Evolutionary conservation across 2,329 filamentous ascomycete genomes (phyloP).

Genomic region (Neopestalotiopsis sp.): DNA sequence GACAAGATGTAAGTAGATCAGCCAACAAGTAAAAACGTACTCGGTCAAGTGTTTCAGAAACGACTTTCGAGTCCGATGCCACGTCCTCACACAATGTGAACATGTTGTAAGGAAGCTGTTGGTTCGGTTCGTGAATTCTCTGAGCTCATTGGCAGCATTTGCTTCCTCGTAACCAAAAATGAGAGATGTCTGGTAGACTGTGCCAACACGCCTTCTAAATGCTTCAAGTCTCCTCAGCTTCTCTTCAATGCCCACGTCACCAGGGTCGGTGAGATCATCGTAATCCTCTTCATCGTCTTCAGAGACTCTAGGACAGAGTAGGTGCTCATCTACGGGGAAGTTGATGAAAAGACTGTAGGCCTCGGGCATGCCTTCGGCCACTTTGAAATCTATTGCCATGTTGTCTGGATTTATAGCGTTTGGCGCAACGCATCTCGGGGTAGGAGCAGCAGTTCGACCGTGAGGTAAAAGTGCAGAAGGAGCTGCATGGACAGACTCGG

Average conservation of each 20-base stretch:
- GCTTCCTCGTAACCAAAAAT: conserved; percentile 71
- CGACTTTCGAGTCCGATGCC: conserved; percentile 71
- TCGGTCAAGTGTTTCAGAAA: conserved; percentile 68
- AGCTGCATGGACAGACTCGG: neutral
- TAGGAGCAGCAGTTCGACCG: neutral
- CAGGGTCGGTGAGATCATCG: conserved; percentile 55
- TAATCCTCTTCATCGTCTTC: conserved; percentile 71
- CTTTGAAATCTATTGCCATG: conserved; percentile 18
- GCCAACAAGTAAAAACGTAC: conserved; percentile 42
- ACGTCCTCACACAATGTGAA: conserved; percentile 74
- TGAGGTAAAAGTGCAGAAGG: neutral
- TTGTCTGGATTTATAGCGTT: conserved; percentile 6
- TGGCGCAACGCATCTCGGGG: conserved; percentile 2
- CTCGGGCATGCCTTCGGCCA: conserved; percentile 13
- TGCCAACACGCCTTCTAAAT: conserved; percentile 60
- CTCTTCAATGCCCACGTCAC: conserved; percentile 53
- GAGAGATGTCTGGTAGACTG: conserved; percentile 71
- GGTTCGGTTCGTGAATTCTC: conserved; percentile 63
- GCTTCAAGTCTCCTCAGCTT: conserved; percentile 61
- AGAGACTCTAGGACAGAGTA: conserved; percentile 70
- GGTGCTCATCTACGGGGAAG: conserved; percentile 59
- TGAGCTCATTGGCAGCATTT: conserved; percentile 63
- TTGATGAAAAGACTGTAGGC: conserved; percentile 23
- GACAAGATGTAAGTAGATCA: neutral
- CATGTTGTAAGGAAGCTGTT: conserved; percentile 67